phyloP scores from a whole-genome alignment of 495 filamentous ascomycete species.

The Penicillium goetzii region DNA sequence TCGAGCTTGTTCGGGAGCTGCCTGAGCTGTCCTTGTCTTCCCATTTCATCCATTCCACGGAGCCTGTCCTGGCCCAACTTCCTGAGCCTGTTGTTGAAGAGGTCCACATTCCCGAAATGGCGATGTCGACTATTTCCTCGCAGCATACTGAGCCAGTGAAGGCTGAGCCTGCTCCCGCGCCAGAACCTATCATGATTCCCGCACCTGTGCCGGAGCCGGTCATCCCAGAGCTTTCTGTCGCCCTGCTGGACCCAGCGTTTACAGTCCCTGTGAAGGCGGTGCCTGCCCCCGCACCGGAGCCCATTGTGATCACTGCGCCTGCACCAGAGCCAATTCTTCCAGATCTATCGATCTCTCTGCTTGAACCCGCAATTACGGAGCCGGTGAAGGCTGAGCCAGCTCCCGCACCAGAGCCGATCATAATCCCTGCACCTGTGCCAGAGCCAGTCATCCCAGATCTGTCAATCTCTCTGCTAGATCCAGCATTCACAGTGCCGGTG shows the following conservation, averaged over 20 bases:
- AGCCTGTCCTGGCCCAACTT: conserved; percentile 27
- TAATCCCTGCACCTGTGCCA: conserved; percentile 25
- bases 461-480: conserved; percentile 39
- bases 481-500: conserved; percentile 44
- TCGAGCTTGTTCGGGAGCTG: conserved; percentile 24
- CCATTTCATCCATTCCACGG: conserved; percentile 25
- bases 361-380: conserved; percentile 40
- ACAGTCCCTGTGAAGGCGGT: conserved; percentile 48
- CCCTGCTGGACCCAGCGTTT: conserved; percentile 38
- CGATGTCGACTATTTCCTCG: conserved; percentile 53
- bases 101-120: conserved; percentile 33
- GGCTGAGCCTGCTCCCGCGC: conserved; percentile 4
- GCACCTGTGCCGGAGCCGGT: conserved; percentile 34
- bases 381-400: conserved; percentile 36
- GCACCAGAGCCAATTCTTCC: conserved; percentile 33
- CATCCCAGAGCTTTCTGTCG: conserved; percentile 35
- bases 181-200: conserved; percentile 33
- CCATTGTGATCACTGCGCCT: conserved; percentile 24
- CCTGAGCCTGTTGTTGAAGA: conserved; percentile 22
- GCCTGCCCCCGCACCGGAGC: conserved; percentile 26
- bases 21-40: conserved; percentile 35
- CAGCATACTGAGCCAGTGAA: conserved; percentile 51
- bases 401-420: conserved; percentile 26
- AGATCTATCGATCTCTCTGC: conserved; percentile 39
- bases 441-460: conserved; percentile 38